A percentile compares a stretch with the other conserved stretches of the same genome.
Conservation (phyloP, 371 early-diverging fungal genomes). For the Syncephalastrum monosporum region DNA sequence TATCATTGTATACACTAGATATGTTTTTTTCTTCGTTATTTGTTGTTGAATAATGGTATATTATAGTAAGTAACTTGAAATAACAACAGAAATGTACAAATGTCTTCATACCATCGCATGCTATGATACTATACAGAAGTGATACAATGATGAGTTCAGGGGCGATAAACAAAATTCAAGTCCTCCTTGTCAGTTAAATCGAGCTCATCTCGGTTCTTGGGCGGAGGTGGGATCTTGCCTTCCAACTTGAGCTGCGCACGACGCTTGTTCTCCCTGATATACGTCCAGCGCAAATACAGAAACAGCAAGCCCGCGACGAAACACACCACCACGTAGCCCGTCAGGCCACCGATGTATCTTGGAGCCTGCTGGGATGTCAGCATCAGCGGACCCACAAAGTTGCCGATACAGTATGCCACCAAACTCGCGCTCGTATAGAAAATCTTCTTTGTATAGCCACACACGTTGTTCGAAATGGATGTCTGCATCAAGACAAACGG, state of each 20-base stretch:
- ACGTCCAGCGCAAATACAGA: conserved; percentile 23
- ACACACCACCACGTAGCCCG: conserved; percentile 25
- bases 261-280: conserved; percentile 20
- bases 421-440: conserved; percentile 12
- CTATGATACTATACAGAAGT: too few species aligned
- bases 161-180: conserved; percentile 34
- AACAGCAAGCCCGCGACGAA: conserved; percentile 9
- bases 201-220: conserved; percentile 19
- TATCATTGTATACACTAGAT: too few species aligned
- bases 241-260: conserved; percentile 11
- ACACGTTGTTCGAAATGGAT: conserved; percentile 12
- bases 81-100: too few species aligned
- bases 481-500: conserved; percentile 15
- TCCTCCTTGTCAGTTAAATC: conserved; percentile 44
- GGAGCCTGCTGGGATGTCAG: conserved; percentile 18
- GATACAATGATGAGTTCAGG: conserved; percentile 11
- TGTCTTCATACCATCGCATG: too few species aligned
- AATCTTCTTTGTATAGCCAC: conserved; percentile 26
- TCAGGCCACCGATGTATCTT: conserved; percentile 23
- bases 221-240: conserved; percentile 10
- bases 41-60: too few species aligned
- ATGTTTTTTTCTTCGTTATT: too few species aligned
- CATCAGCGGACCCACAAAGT: conserved; percentile 35
- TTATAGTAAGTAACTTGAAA: too few species aligned
- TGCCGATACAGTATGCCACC: conserved; percentile 11